Percentiles rank a stretch among this genome's conserved stretches.
phyloP scores from a whole-genome alignment of 371 early-diverging fungal species.

The Parasitella parasitica region DNA sequence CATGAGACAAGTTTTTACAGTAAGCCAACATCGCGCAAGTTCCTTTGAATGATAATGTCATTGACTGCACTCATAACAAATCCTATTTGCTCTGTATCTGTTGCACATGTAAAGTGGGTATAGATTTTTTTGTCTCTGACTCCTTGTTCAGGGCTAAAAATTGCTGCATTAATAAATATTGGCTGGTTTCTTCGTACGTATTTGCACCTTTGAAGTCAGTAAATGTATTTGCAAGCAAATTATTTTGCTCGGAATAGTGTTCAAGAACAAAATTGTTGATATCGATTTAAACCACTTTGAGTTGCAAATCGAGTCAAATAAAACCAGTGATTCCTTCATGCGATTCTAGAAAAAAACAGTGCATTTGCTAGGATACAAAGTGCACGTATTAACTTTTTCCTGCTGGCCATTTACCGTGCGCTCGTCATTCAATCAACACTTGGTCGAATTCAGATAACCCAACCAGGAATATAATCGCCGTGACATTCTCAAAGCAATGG shows the following conservation, averaged over 20 bases:
- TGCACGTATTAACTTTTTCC: no score
- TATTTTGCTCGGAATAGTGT: slow-evolving; percentile 88
- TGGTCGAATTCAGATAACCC: slow-evolving; percentile 91
- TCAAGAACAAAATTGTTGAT: slow-evolving; percentile 92
- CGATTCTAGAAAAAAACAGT: slow-evolving; percentile 65
- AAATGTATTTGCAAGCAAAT: slow-evolving; percentile 44
- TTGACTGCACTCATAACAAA: slow-evolving; percentile 95
- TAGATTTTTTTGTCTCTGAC: slow-evolving; percentile 85
- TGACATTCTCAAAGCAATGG: slow-evolving; percentile 88
- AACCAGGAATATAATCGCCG: slow-evolving; percentile 86
- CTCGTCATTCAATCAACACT: slow-evolving; percentile 85
- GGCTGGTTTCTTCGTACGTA: slow-evolving; percentile 77
- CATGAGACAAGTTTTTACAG: no score
- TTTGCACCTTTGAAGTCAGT: slow-evolving; percentile 50
- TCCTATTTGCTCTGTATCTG: slow-evolving; percentile 95
- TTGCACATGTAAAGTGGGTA: slow-evolving; percentile 95
- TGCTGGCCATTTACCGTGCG: background rate
- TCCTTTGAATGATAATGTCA: slow-evolving; percentile 92
- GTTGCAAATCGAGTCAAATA: slow-evolving; percentile 96
- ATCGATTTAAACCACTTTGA: slow-evolving; percentile 93
- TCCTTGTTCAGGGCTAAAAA: slow-evolving; percentile 85
- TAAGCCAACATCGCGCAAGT: slow-evolving; percentile 84
- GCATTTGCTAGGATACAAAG: background rate
- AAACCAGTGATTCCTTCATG: slow-evolving; percentile 92
- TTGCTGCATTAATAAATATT: slow-evolving; percentile 82